phyloP scores from a whole-genome alignment of 139 green algal species.

The Haematococcus lacustris region DNA sequence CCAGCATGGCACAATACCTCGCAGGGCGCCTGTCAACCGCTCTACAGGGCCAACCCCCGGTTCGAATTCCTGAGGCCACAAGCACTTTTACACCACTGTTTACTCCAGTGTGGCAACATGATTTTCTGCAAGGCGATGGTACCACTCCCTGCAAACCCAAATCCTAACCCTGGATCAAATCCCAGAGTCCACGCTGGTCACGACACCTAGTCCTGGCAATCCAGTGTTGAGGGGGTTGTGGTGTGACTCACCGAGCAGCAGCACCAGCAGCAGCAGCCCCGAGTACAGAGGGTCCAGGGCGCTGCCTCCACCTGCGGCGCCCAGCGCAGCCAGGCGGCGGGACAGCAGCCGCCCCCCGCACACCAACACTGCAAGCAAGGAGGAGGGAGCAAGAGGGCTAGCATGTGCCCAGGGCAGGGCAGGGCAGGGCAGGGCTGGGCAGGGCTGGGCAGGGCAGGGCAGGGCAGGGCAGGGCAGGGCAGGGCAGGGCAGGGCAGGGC shows the following conservation, averaged over 20 bases:
- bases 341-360: neutral
- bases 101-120: neutral
- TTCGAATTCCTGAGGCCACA: no score
- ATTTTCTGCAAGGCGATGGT: conserved; percentile 2
- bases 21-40: neutral
- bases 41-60: conserved; percentile 4
- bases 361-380: neutral
- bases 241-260: no score
- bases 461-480: no score
- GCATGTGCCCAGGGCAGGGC: neutral
- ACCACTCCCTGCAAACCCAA: conserved; percentile 5
- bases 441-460: conserved; percentile 1
- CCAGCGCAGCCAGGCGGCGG: no score
- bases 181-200: neutral
- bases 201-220: no score
- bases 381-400: neutral
- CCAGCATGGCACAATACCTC: conserved; percentile 6
- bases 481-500: no score
- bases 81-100: neutral
- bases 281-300: no score
- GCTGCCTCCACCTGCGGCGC: no score
- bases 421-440: neutral
- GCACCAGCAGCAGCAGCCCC: no score
- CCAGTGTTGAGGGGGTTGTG: no score
- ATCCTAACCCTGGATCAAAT: conserved; percentile 3